phyloP scores from a whole-genome alignment of 2,329 filamentous ascomycete species.

The Beauveria asiatica region DNA sequence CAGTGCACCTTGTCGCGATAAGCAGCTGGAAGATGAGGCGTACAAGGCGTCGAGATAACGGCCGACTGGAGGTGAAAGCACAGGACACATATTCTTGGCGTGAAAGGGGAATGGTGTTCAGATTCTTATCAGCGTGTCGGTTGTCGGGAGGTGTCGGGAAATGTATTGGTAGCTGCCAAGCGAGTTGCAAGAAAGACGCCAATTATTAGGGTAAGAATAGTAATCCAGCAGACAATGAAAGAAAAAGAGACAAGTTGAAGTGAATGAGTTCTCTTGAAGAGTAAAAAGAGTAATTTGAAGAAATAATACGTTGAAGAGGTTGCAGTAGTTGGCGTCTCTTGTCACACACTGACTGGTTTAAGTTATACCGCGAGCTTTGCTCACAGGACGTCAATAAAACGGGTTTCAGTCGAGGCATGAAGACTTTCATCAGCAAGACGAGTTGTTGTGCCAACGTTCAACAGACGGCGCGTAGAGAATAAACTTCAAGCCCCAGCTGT shows the following conservation, averaged over 20 bases:
- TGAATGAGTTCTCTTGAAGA: too few species aligned
- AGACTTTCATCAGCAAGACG: neutral
- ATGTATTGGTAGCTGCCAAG: neutral
- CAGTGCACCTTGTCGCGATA: neutral
- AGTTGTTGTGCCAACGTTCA: neutral
- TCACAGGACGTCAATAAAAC: neutral
- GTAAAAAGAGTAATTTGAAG: too few species aligned
- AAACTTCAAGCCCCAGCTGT: neutral
- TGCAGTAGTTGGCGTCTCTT: too few species aligned
- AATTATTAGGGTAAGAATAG: too few species aligned
- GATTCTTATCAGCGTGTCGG: constrained; percentile 6
- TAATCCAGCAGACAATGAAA: too few species aligned
- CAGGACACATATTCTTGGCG: neutral
- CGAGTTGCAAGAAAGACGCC: too few species aligned
- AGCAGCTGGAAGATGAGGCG: constrained; percentile 8
- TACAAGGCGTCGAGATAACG: neutral
- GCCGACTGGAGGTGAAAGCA: neutral
- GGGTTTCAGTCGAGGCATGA: neutral
- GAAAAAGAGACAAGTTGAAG: too few species aligned
- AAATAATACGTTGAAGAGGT: too few species aligned
- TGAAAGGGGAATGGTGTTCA: neutral
- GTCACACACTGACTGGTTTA: neutral
- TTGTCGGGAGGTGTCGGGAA: constrained; percentile 1
- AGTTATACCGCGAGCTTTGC: neutral
- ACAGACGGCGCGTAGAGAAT: neutral